A percentile compares a stretch with the other conserved stretches of the same genome.
These are phyloP conservation scores for Rhizomucor pusillus DNA, from an alignment of 371 early-diverging fungal species.

Conservation along the genomic window DNA sequence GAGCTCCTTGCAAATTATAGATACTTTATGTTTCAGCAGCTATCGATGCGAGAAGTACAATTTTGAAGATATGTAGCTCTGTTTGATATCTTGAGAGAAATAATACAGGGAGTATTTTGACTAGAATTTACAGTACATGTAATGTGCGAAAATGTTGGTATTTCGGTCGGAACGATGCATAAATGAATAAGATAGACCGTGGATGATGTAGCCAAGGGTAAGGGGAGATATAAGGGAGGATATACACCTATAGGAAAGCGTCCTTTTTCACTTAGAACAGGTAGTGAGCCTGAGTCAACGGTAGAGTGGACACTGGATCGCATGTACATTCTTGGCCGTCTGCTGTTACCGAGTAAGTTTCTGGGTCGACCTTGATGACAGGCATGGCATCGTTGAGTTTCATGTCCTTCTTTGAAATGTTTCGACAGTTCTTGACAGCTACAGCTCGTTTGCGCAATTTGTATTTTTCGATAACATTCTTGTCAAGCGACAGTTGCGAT, in stretches of 20 bases:
- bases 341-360: conserved; percentile 82
- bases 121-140: too few species aligned
- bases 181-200: too few species aligned
- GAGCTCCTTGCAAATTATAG: too few species aligned
- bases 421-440: conserved; percentile 75
- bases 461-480: conserved; percentile 53
- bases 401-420: conserved; percentile 81
- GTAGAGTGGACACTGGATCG: conserved; percentile 68
- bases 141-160: too few species aligned
- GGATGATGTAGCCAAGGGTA: neutral
- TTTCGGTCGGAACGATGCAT: too few species aligned
- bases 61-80: too few species aligned
- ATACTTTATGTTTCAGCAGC: too few species aligned
- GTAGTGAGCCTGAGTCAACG: conserved; percentile 72
- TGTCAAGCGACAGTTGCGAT: conserved; percentile 68
- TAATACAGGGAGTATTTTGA: too few species aligned
- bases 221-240: neutral
- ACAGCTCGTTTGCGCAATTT: conserved; percentile 66
- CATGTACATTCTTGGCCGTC: conserved; percentile 72
- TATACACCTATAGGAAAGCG: too few species aligned
- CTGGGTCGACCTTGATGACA: conserved; percentile 81
- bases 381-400: conserved; percentile 78
- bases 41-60: too few species aligned
- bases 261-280: conserved; percentile 63
- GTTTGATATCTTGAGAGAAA: too few species aligned